Evolutionary conservation across 768 basidiomycete genomes (phyloP).

Genomic region (Mycena floridula): DNA sequence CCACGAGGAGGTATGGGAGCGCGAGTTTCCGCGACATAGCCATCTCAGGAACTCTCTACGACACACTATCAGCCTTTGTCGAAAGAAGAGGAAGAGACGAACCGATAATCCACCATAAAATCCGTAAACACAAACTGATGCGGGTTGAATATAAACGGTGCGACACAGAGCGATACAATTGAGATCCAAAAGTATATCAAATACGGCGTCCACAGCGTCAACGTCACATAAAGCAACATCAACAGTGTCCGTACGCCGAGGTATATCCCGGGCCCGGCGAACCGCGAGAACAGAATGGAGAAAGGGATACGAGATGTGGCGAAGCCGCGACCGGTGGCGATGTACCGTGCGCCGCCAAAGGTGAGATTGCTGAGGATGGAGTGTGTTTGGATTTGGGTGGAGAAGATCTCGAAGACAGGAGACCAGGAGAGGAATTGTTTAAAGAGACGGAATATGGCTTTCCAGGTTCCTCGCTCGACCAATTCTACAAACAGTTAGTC

Average conservation of each 20-base stretch:
- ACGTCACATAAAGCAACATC: slow-evolving; percentile 89
- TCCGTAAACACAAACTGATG: slow-evolving; percentile 98
- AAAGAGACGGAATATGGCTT: slow-evolving; percentile 84
- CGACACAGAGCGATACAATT: slow-evolving; percentile 83
- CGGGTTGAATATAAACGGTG: slow-evolving; percentile 99
- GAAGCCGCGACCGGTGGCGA: slow-evolving; percentile 98
- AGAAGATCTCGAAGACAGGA: slow-evolving; percentile 95
- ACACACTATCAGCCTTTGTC: slow-evolving; percentile 3
- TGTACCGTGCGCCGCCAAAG: slow-evolving; percentile 97
- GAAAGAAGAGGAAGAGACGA: slow-evolving; percentile 16
- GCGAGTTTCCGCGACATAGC: slow-evolving; percentile 98
- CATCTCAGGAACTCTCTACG: slow-evolving; percentile 92
- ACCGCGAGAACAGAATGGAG: slow-evolving; percentile 93
- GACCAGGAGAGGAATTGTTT: slow-evolving; percentile 95
- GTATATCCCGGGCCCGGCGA: slow-evolving; percentile 98
- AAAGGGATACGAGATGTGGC: slow-evolving; percentile 94
- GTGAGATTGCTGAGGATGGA: slow-evolving; percentile 96
- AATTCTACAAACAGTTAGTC: slow-evolving; percentile 54
- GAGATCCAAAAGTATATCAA: slow-evolving; percentile 98
- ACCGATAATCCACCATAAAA: slow-evolving; percentile 94
- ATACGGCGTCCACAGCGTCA: slow-evolving; percentile 88
- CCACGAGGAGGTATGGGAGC: slow-evolving; percentile 97
- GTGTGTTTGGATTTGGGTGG: slow-evolving; percentile 96
- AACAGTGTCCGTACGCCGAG: slow-evolving; percentile 91
- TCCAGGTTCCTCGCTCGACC: slow-evolving; percentile 89